Evolutionary conservation across 768 basidiomycete genomes (phyloP).

Genomic region (Calocybe gangraenosa): DNA sequence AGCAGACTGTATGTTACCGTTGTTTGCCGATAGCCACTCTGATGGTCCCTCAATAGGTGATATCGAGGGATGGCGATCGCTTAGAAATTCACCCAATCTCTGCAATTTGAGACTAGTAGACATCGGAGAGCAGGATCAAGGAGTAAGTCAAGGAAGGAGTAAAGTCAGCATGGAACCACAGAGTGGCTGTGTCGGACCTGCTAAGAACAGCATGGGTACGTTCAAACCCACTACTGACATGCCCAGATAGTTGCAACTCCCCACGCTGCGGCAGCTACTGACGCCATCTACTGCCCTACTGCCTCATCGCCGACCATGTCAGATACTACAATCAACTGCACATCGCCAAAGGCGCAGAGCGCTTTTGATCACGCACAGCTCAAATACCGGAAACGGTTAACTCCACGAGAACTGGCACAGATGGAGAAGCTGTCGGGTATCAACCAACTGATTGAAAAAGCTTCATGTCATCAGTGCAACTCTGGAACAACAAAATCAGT

Average conservation of each 20-base stretch:
- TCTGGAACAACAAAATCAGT: too few relatives aligned
- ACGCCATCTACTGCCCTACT: too few relatives aligned
- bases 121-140: constrained; percentile 1
- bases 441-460: neutral
- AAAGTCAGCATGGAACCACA: too few relatives aligned
- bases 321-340: too few relatives aligned
- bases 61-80: neutral
- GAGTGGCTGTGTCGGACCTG: too few relatives aligned
- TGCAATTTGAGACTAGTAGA: neutral
- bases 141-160: too few relatives aligned
- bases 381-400: constrained; percentile 2
- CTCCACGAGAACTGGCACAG: constrained; percentile 1
- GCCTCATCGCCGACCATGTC: too few relatives aligned
- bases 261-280: too few relatives aligned
- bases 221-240: too few relatives aligned
- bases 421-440: constrained; percentile 1
- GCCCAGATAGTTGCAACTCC: too few relatives aligned
- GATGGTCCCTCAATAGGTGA: constrained; percentile 1
- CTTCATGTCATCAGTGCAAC: neutral
- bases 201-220: too few relatives aligned
- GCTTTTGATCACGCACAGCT: constrained; percentile 2
- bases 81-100: constrained; percentile 3
- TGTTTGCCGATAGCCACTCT: constrained; percentile 7
- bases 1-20: constrained; percentile 6
- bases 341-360: neutral